These are phyloP conservation scores for Sporothrix humicola DNA, from an alignment of 2,329 filamentous ascomycete genomes.

Conservation along the genomic window DNA sequence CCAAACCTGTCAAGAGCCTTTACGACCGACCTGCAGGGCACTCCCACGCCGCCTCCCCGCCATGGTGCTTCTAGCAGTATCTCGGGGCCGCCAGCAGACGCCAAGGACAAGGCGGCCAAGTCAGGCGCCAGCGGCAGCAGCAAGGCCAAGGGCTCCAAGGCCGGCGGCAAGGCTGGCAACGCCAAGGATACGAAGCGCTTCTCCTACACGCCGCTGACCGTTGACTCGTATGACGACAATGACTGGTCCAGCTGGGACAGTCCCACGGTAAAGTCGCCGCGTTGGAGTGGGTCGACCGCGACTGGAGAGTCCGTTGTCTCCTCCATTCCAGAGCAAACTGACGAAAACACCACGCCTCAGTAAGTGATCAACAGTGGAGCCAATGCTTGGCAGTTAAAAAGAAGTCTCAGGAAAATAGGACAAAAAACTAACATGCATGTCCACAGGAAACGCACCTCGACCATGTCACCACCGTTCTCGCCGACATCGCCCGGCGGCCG, in stretches of 20 bases:
- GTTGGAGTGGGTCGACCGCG: constrained; percentile 69
- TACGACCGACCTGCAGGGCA: constrained; percentile 42
- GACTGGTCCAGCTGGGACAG: constrained; percentile 71
- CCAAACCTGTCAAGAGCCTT: constrained; percentile 53
- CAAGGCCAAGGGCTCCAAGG: constrained; percentile 23
- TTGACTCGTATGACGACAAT: constrained; percentile 63
- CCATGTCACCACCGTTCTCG: constrained; percentile 20
- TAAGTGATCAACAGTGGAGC: constrained; percentile 42
- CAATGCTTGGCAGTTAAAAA: not conserved
- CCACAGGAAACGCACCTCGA: constrained; percentile 30
- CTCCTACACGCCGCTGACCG: constrained; percentile 64
- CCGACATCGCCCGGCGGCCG: constrained; percentile 47
- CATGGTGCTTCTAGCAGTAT: not conserved
- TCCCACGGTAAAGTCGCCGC: constrained; percentile 56
- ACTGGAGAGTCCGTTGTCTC: constrained; percentile 53
- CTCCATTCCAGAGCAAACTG: constrained; percentile 53
- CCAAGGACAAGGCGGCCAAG: constrained; percentile 17
- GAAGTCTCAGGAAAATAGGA: not conserved
- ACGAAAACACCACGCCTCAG: constrained; percentile 55
- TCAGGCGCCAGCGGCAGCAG: not conserved
- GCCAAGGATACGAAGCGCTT: constrained; percentile 59
- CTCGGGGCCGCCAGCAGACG: not conserved
- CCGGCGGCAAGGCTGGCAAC: constrained; percentile 42
- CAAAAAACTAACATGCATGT: not conserved
- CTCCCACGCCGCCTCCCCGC: constrained; percentile 39